Base-by-base conservation (phyloP, 495 filamentous ascomycete genomes). In the Hypoxylon rickii region DNA sequence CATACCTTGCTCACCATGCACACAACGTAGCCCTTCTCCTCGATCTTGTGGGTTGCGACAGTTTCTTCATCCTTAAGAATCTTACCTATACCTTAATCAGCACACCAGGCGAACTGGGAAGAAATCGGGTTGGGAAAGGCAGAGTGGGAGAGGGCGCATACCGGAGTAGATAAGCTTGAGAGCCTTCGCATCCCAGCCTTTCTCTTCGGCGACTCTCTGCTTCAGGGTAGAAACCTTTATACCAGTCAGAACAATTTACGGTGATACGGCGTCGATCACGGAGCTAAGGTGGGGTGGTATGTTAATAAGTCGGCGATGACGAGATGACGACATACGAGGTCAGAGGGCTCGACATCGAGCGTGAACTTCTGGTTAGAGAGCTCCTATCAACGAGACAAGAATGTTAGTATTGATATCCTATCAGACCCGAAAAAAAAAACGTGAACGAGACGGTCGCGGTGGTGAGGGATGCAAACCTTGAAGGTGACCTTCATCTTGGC, bases 21-120 rank as follows among this genome's bases (percentile, higher is more conserved):
- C 36, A 98, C 95, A 63, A 98, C 87, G 70, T 96, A 97, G 18
- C 94, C 94, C 82, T 97, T 98, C 82, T 97, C 94, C 75, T 98
- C 93, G 52, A 98, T 96, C 75, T 88, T 95, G 78, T 96, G 97
- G 3, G 88, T 89, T 69, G 92, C 91, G 60, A 97, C 87, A 12
- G 93, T 93, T 64, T 96, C 93, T 55, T 87, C 89, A 89, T 98
- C 94, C 74, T 96, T 89, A 54, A 98, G 80, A 57, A 98, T 96
- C 77, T 98, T 98, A 73, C 94, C 92, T 97, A 61, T 40, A 13
- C 19, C 12, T 7, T 36, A 12, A 49, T 68, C 46, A 68, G 44
- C 41, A 63, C 21, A 10, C 33, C 33, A 31, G 29, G 10, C 26
- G 48, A 8, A 1, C 16, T 44, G 41, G 15, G n/a, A 5, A 21